These are phyloP conservation scores for Botryosphaeria agaves DNA, from an alignment of 2,329 filamentous ascomycete species.

Conservation along the genomic window DNA sequence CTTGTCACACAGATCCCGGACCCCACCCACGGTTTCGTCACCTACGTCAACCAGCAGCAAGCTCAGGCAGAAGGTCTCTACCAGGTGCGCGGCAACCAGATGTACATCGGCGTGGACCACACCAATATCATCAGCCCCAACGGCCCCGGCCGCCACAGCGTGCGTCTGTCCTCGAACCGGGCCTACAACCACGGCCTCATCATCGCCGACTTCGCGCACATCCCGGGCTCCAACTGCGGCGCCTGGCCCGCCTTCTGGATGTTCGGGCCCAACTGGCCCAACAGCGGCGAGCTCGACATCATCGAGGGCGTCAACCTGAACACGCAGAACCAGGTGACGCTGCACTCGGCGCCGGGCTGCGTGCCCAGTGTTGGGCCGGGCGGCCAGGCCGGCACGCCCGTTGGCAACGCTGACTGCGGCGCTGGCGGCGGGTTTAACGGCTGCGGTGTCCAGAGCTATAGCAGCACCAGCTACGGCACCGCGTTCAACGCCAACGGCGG, in stretches of 20 bases:
- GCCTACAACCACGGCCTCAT: constrained; percentile 48
- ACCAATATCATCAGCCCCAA: constrained; percentile 11
- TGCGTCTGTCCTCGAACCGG: constrained; percentile 42
- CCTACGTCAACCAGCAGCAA: constrained; percentile 41
- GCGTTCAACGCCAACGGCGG: constrained; percentile 33
- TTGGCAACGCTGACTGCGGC: constrained; percentile 33
- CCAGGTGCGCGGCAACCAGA: too few species aligned
- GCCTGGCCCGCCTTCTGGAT: constrained; percentile 53
- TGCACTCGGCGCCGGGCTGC: constrained; percentile 39
- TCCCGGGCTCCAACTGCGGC: constrained; percentile 44
- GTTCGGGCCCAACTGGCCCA: constrained; percentile 44
- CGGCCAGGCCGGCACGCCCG: constrained; percentile 30
- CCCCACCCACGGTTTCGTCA: constrained; percentile 61
- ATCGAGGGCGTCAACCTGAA: constrained; percentile 39
- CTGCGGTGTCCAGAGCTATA: constrained; percentile 5
- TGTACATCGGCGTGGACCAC: constrained; percentile 2
- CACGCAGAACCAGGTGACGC: constrained; percentile 36
- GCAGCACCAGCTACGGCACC: constrained; percentile 16
- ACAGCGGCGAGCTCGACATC: constrained; percentile 46
- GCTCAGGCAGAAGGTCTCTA: too few species aligned
- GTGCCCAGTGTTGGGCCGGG: constrained; percentile 34
- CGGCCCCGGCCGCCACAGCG: constrained; percentile 43
- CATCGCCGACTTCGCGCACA: constrained; percentile 48
- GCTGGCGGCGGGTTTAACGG: constrained; percentile 22
- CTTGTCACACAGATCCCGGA: constrained; percentile 33